phyloP scores from a whole-genome alignment of 768 basidiomycete species.

The Polyporus arcularius region DNA sequence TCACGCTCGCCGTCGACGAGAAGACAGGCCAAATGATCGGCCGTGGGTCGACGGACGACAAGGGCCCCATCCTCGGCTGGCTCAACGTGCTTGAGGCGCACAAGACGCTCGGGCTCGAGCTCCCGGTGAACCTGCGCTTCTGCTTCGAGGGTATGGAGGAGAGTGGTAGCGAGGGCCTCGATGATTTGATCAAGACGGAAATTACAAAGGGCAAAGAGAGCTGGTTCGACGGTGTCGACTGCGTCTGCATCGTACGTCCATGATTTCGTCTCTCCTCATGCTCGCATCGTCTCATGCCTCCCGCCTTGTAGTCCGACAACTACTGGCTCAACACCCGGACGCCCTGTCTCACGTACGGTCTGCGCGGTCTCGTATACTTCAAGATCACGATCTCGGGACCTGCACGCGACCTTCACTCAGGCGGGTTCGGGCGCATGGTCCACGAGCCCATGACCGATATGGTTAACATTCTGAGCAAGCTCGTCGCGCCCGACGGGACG shows the following conservation, averaged over 20 bases:
- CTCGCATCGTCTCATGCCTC: not conserved
- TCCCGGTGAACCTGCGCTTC: conserved; percentile 91
- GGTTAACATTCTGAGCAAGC: conserved; percentile 77
- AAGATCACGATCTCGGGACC: conserved; percentile 82
- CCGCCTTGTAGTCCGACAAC: conserved; percentile 70
- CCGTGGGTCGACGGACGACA: conserved; percentile 88
- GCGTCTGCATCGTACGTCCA: conserved; percentile 82
- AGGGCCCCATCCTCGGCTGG: conserved; percentile 89
- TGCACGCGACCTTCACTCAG: conserved; percentile 86
- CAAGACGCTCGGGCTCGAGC: conserved; percentile 56
- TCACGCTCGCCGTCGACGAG: conserved; percentile 60
- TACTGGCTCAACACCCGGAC: conserved; percentile 90
- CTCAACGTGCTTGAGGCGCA: conserved; percentile 90
- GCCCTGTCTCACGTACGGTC: conserved; percentile 82
- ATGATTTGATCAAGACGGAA: conserved; percentile 81
- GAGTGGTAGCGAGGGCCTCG: conserved; percentile 86
- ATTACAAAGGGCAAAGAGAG: conserved; percentile 59
- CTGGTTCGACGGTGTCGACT: conserved; percentile 88
- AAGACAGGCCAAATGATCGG: conserved; percentile 70
- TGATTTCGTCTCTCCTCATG: not conserved
- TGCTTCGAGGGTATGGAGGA: conserved; percentile 99
- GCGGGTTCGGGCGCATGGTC: conserved; percentile 78
- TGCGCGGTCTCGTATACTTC: conserved; percentile 88
- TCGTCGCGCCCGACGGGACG: conserved; percentile 73
- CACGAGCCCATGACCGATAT: conserved; percentile 96